Base-by-base conservation (phyloP, 768 basidiomycete species). In the Naganishia friedmannii region DNA sequence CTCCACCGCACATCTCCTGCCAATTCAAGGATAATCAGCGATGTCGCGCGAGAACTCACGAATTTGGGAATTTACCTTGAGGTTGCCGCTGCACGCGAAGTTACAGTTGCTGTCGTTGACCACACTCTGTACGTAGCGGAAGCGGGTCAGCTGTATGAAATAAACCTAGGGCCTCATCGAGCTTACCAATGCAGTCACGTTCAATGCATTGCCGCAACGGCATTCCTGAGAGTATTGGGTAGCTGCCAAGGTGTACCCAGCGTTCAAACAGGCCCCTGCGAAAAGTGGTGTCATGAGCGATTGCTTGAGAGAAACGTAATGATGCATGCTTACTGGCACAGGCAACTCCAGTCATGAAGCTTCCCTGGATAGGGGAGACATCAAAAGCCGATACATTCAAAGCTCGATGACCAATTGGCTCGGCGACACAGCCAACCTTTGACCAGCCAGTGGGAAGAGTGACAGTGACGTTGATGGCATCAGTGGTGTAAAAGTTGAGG, bases 381-480 rank as follows among this genome's bases (percentile, higher is more conserved):
- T 39, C 34, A 17, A 32, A 34, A 39, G 57, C 57, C 1, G 57
- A 58, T 5, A 58, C 57, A 31, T 58, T 66, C 2, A 82, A 69
- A 51, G 79, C 78, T 65, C 81, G 74, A 34, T 77, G 79, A 13
- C 54, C 71, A 3, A 76, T 70, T 23, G 69, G 73, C 63, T 82
- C 81, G 46, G 78, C 77, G 68, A 82, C 74, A 77, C 81, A 82
- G 4, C 81, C 81, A 12, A 76, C 68, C 19, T 72, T 57, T 23
- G 70, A 63, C 74, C 74, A 82, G 0, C 77, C 80, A 26, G 72
- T 23, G 2, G 80, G 77, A 21, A 82, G 74, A 66, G 67, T 72
- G 1, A 67, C 70, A 3, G 75, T 72, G 32, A 57, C 66, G 21
- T 58, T 58, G 19, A 58, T 58, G 34, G 32, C 57, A 10, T 58